These are phyloP conservation scores for Xylaria polymorpha DNA, from an alignment of 2,329 filamentous ascomycete species.

Conservation along the genomic window DNA sequence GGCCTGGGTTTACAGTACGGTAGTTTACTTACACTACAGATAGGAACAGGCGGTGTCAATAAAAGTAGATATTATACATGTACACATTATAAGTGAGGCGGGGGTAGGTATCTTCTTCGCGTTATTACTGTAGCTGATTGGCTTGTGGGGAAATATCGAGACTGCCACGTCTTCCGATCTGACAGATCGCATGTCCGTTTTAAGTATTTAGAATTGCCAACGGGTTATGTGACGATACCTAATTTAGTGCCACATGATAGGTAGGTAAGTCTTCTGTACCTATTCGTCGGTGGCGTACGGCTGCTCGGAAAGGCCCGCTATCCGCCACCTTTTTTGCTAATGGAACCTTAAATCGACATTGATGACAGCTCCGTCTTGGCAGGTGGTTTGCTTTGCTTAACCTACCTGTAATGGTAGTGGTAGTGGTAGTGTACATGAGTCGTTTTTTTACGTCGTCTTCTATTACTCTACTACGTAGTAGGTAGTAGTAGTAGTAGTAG, in stretches of 20 bases:
- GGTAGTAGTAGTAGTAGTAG: not conserved
- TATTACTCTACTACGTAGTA: too few species aligned
- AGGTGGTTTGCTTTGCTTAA: not conserved
- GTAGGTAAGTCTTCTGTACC: too few species aligned
- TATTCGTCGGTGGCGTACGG: slow-evolving; percentile 27
- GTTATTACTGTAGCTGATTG: slow-evolving; percentile 1
- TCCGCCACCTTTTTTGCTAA: slow-evolving; percentile 16
- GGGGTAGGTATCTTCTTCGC: not conserved
- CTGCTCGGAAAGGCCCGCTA: slow-evolving; percentile 35
- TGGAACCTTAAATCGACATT: slow-evolving; percentile 30
- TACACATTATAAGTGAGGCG: slow-evolving; percentile 19
- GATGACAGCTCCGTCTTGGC: slow-evolving; percentile 23
- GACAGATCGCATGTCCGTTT: slow-evolving; percentile 17
- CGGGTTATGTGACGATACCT: slow-evolving; percentile 1
- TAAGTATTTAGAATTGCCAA: not conserved
- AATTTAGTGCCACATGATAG: slow-evolving; percentile 9
- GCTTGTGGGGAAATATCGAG: not conserved
- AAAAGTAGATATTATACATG: not conserved
- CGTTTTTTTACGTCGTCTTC: not conserved
- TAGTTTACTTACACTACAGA: too few species aligned
- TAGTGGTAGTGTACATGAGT: too few species aligned
- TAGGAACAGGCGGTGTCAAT: slow-evolving; percentile 32
- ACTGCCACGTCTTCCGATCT: slow-evolving; percentile 27
- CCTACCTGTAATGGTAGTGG: too few species aligned
- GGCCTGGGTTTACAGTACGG: too few species aligned